Base-by-base conservation (phyloP, 2,329 filamentous ascomycete genomes). In the Xylaria digitata region DNA sequence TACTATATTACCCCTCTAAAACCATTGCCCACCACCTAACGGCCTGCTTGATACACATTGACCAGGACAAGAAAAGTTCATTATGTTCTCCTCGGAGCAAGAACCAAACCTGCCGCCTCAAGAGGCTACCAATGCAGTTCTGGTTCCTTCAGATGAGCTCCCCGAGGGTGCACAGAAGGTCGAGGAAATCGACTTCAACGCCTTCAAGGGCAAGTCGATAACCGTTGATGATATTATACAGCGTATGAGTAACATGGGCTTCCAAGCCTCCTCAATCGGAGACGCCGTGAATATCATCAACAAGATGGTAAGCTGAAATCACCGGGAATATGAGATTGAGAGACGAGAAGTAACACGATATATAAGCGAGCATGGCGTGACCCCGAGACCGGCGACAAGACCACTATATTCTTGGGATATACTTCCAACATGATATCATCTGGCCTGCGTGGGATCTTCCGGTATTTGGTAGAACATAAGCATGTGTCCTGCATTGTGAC, bases 361-460 rank as follows among this genome's bases (percentile, higher is more conserved):
- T 64, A 66, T 64, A 76, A 83, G 93, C 87, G 93, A 77, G 86
- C 87, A 64, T 98, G 93, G 90, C 85, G 86, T 68, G 92, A 97
- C 77, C 88, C 92, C 0, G 92, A 94, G 75, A 92, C 92, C 1
- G 88, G 88, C 15, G 89, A 91, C 30, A 87, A 87, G 75, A 96
- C 96, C 19, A 98, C 96, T 67, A 95, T 99, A 74, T 98, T 99
- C 80, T 88, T 99, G 8, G 96, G 96, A 64, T 99, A 97, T 82
- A 99, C 96, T 9, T 97, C 93, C 57, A 99, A 99, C 78, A 86
- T 99, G 74, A 97, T 99, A 75, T 98, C 96, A 0, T 99, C 95
- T 3, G 96, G 96, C 8, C 87, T 99, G 34, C 89, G 96, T 61
- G 94, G 97, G 72, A 94, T 94, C 42, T 84, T 99, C 71, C 92